Evolutionary conservation across 108 stramenopile genomes (phyloP).

Genomic region (Bacterosira constricta): DNA sequence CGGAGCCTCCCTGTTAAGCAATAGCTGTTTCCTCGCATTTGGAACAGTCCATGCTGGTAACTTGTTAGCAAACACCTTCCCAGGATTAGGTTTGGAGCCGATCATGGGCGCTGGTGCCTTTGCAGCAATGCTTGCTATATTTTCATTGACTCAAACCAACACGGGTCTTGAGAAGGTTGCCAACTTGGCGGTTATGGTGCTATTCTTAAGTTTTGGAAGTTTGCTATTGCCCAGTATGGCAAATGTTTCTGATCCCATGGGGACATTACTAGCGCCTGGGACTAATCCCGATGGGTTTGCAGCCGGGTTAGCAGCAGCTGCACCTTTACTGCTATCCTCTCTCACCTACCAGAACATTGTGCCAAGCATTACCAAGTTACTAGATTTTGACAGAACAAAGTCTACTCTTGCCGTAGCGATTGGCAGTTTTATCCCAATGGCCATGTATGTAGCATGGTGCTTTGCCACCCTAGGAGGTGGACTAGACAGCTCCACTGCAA

Average conservation of each 20-base stretch:
- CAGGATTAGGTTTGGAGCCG: conserved; percentile 28
- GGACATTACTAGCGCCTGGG: conserved; percentile 37
- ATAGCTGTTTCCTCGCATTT: conserved; percentile 61
- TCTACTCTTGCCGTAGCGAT: conserved; percentile 51
- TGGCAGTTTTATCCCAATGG: conserved; percentile 67
- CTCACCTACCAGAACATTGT: conserved; percentile 83
- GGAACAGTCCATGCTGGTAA: conserved; percentile 54
- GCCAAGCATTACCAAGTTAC: conserved; percentile 65
- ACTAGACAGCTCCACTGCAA: conserved; percentile 23
- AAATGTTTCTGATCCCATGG: conserved; percentile 56
- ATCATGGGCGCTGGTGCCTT: conserved; percentile 13
- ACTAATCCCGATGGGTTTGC: conserved; percentile 23
- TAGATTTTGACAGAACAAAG: conserved; percentile 70
- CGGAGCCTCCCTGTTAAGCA: conserved; percentile 55
- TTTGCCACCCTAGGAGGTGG: conserved; percentile 68
- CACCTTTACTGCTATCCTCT: conserved; percentile 61
- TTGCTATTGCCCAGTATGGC: conserved; percentile 68
- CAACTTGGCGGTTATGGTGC: conserved; percentile 52
- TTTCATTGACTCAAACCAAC: conserved; percentile 42
- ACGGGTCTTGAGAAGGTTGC: conserved; percentile 56
- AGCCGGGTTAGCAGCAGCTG: conserved; percentile 28
- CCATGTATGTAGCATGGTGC: conserved; percentile 77
- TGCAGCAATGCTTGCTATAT: conserved; percentile 40
- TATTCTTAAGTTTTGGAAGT: conserved; percentile 60
- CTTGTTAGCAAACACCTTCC: conserved; percentile 33